Percentiles rank a stretch among this genome's conserved stretches.
Conservation (phyloP, 345 rosid species). For the thale cress (Arabidopsis thaliana) region DNA sequence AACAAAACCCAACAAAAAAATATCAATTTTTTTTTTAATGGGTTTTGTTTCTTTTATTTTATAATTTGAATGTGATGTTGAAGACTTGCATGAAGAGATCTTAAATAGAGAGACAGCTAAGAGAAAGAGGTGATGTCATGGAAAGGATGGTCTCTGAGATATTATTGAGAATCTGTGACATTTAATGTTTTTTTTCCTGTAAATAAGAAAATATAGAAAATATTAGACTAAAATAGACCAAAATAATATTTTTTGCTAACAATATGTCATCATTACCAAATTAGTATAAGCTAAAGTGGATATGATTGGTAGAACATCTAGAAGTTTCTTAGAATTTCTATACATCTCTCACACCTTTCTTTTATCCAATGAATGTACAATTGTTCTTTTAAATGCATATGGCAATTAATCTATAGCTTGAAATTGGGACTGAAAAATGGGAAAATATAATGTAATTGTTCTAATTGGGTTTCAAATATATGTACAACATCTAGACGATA, state of each 20-base stretch:
- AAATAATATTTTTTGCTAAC: neutral
- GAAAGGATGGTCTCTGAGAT: constrained; percentile 43
- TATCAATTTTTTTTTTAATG: neutral
- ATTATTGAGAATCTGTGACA: constrained; percentile 45
- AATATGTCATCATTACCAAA: constrained; percentile 38
- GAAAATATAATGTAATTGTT: neutral
- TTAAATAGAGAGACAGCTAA: constrained; percentile 49
- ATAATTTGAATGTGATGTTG: neutral
- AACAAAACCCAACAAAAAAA: constrained; percentile 31
- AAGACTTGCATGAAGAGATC: constrained; percentile 44
- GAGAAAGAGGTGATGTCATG: constrained; percentile 38
- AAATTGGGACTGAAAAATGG: neutral
- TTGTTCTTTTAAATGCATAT: neutral
- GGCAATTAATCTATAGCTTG: neutral
- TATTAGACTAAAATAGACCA: constrained; percentile 26
- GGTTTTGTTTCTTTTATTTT: constrained; percentile 37
- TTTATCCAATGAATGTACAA: constrained; percentile 28
- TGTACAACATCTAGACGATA: no score
- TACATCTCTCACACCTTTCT: constrained; percentile 16
- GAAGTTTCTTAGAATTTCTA: constrained; percentile 40
- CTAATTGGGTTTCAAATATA: neutral
- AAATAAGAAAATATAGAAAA: constrained; percentile 11
- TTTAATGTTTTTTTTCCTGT: constrained; percentile 39
- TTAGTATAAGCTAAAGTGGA: constrained; percentile 22
- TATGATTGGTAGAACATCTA: constrained; percentile 4